Evolutionary conservation across 1,284 basidiomycete species (phyloP).

Genomic region (Pyrrhoderma noxium): DNA sequence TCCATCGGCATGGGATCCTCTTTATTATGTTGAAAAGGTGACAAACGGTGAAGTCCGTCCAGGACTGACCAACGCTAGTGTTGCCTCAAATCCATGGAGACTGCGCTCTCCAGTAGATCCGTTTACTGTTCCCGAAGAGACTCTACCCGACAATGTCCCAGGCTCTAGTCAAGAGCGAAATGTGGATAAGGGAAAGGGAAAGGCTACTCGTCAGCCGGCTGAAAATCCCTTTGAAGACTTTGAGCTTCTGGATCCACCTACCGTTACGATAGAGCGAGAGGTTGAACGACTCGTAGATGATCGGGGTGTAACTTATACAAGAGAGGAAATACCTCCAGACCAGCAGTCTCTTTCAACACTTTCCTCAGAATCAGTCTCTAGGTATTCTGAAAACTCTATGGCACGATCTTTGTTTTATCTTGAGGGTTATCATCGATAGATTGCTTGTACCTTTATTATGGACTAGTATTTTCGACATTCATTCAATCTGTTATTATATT

Average conservation of each 20-base stretch:
- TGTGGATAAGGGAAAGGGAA: neutral
- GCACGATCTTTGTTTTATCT: conserved; percentile 13
- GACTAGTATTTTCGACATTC: neutral
- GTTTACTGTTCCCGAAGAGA: neutral
- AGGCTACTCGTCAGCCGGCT: neutral
- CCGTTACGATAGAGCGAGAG: no score
- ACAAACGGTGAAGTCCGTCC: conserved; percentile 10
- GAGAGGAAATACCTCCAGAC: no score
- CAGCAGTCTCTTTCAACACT: neutral
- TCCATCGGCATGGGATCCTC: conserved; percentile 36
- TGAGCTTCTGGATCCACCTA: neutral
- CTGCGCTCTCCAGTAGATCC: neutral
- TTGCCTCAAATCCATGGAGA: conserved; percentile 13
- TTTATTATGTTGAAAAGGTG: conserved; percentile 18
- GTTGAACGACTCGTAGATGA: no score
- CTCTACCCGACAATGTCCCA: neutral
- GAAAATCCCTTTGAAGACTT: conserved; percentile 19
- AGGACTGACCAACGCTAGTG: conserved; percentile 4
- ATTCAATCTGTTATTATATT: neutral
- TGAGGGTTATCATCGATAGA: conserved; percentile 1
- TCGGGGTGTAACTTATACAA: no score
- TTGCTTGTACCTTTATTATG: neutral
- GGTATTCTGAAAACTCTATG: conserved; percentile 7
- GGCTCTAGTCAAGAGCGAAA: no score
- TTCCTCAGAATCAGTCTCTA: conserved; percentile 3